Conservation (phyloP, 1,284 basidiomycete species). For the Hemileia vastatrix region DNA sequence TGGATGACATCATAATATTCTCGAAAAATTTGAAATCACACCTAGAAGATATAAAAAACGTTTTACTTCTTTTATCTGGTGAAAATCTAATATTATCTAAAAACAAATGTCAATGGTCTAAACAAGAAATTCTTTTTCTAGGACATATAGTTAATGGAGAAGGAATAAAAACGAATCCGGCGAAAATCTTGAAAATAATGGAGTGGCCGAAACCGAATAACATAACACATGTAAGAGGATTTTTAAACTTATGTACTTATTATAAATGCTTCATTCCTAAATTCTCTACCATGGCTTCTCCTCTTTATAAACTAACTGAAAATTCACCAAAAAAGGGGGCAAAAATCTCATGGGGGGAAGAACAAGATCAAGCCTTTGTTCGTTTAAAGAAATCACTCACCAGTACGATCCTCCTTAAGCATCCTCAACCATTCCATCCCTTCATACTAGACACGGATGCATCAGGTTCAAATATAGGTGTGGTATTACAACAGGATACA, state of each 20-base stretch:
- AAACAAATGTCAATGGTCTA: neutral
- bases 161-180: neutral
- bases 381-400: neutral
- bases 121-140: neutral
- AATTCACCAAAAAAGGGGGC: neutral
- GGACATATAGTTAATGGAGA: conserved; percentile 1
- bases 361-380: neutral
- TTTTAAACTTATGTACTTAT: conserved; percentile 1
- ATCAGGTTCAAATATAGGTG: conserved; percentile 2
- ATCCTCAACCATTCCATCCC: conserved; percentile 5
- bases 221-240: conserved; percentile 3
- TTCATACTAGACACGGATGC: neutral
- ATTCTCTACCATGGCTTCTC: neutral
- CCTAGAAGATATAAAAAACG: neutral
- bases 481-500: conserved; percentile 8
- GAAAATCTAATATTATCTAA: neutral
- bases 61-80: neutral
- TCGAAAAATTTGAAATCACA: neutral
- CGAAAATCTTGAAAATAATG: neutral
- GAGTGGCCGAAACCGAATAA: neutral
- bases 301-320: neutral
- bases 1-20: conserved; percentile 1
- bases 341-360: neutral
- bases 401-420: neutral
- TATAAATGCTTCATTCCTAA: conserved; percentile 1